These are phyloP conservation scores for Steccherinum ochraceum DNA, from an alignment of 768 basidiomycete genomes.

Conservation along the genomic window DNA sequence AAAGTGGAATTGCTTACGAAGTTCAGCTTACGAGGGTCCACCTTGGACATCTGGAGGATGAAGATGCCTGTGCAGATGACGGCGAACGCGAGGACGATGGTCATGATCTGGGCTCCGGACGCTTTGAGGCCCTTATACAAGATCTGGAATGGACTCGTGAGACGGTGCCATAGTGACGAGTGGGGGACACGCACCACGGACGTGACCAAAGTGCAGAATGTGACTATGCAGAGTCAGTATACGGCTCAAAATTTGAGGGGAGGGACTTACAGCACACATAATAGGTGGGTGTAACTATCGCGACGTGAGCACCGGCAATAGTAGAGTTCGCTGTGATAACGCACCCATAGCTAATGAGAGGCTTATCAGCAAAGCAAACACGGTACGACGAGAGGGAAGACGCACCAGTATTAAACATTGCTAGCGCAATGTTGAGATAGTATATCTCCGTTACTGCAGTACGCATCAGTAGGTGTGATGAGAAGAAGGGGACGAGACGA, in stretches of 20 bases:
- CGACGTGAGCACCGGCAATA: too few species aligned
- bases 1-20: slow-evolving; percentile 19
- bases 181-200: slow-evolving; percentile 49
- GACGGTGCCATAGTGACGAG: not conserved
- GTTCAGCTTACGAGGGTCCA: slow-evolving; percentile 71
- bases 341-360: slow-evolving; percentile 50
- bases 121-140: slow-evolving; percentile 84
- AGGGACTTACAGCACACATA: slow-evolving; percentile 62
- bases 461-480: not conserved
- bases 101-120: slow-evolving; percentile 69
- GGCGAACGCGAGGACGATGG: slow-evolving; percentile 83
- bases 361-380: slow-evolving; percentile 3
- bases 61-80: slow-evolving; percentile 86
- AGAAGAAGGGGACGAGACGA: slow-evolving; percentile 22
- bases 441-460: slow-evolving; percentile 75
- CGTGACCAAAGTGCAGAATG: slow-evolving; percentile 75
- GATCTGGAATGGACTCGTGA: slow-evolving; percentile 38
- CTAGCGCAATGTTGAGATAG: slow-evolving; percentile 89
- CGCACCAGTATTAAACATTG: slow-evolving; percentile 81
- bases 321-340: slow-evolving; percentile 11
- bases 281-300: slow-evolving; percentile 76
- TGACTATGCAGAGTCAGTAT: slow-evolving; percentile 38
- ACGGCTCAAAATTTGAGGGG: not conserved
- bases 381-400: slow-evolving; percentile 2
- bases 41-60: slow-evolving; percentile 89